phyloP scores from a whole-genome alignment of 176 grass and related monocot species.

The Rhipidocladum racemiflorum region DNA sequence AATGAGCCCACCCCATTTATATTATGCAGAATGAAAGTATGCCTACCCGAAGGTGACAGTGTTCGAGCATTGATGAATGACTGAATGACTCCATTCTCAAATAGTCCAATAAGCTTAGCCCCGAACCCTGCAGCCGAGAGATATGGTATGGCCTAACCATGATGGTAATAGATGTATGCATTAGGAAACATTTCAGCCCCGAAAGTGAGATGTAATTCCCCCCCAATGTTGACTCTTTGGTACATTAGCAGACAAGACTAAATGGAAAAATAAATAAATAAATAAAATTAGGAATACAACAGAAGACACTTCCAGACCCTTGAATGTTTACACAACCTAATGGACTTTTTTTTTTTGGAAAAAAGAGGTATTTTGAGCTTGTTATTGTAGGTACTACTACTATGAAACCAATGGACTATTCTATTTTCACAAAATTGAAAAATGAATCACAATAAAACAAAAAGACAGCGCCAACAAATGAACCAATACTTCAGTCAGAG shows the following conservation, averaged over 20 bases:
- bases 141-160: slow-evolving; percentile 92
- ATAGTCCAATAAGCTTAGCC: slow-evolving; percentile 76
- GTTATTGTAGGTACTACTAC: not conserved
- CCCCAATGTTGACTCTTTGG: not conserved
- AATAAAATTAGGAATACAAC: not conserved
- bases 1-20: slow-evolving; percentile 9
- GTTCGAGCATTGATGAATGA: slow-evolving; percentile 96
- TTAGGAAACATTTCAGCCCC: slow-evolving; percentile 38
- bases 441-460: not conserved
- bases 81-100: slow-evolving; percentile 93
- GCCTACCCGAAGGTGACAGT: slow-evolving; percentile 71
- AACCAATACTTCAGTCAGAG: slow-evolving; percentile 1
- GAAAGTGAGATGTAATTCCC: not conserved
- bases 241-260: not conserved
- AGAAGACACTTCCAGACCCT: not conserved
- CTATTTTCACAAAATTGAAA: not conserved
- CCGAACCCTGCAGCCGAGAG: slow-evolving; percentile 96
- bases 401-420: not conserved
- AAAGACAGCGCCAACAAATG: not conserved
- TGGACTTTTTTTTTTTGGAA: not conserved
- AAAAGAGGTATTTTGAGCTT: not conserved
- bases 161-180: slow-evolving; percentile 40
- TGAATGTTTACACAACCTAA: not conserved
- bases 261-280: not conserved
- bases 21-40: slow-evolving; percentile 9